phyloP scores from a whole-genome alignment of 176 grass and related monocot species.

The Oryza longistaminata region DNA sequence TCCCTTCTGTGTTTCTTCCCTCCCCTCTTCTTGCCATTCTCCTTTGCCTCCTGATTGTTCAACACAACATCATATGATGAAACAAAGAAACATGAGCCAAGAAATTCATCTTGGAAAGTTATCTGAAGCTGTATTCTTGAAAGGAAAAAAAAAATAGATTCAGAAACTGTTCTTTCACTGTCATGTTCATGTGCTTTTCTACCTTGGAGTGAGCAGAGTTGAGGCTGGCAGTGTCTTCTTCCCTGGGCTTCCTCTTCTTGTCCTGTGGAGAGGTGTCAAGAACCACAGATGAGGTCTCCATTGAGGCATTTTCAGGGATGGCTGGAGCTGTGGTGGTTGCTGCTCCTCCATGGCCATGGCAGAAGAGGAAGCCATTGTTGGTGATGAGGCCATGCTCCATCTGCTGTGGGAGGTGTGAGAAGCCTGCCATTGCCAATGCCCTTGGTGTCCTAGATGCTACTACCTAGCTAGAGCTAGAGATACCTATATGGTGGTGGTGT shows the following conservation, averaged over 20 bases:
- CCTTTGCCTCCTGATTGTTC: conserved; percentile 54
- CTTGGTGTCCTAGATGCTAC: background rate
- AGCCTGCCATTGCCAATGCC: conserved; percentile 39
- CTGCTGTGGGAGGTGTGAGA: conserved; percentile 47
- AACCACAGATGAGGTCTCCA: conserved; percentile 45
- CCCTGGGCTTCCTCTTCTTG: conserved; percentile 53
- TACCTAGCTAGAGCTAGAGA: background rate
- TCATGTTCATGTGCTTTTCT: background rate
- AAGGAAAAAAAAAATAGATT: background rate
- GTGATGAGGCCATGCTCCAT: conserved; percentile 48
- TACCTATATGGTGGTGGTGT: background rate
- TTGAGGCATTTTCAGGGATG: conserved; percentile 38
- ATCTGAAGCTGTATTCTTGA: background rate
- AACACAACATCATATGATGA: background rate
- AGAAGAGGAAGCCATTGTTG: conserved; percentile 47
- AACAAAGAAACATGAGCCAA: background rate
- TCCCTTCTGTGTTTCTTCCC: conserved; percentile 45
- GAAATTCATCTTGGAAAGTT: background rate
- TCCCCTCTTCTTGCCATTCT: conserved; percentile 52
- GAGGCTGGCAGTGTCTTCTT: conserved; percentile 46
- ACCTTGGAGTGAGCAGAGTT: conserved; percentile 76
- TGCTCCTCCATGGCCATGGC: conserved; percentile 25
- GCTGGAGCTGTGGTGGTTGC: conserved; percentile 9
- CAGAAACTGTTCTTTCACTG: background rate
- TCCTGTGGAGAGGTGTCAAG: conserved; percentile 46